Percentiles rank a stretch among this genome's conserved stretches.
phyloP scores from a whole-genome alignment of 306 rosid genomes.

The Acacia confusa region DNA sequence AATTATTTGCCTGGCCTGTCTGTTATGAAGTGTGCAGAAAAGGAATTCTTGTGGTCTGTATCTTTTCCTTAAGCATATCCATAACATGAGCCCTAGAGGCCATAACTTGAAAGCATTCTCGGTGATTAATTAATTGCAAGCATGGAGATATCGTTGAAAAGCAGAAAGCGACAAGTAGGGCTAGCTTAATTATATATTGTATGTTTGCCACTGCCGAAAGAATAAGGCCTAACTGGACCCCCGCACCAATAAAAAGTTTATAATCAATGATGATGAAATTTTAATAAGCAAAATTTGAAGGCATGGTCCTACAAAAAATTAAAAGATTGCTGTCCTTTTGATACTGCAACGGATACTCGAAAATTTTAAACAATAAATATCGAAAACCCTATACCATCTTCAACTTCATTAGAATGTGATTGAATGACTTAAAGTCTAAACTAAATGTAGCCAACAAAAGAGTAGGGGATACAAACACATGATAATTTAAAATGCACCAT shows the following conservation, averaged over 20 bases:
- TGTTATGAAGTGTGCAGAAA: background rate
- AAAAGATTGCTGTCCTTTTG: background rate
- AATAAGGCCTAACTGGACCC: background rate
- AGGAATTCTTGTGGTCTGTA: background rate
- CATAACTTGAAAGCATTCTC: background rate
- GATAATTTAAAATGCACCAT: background rate
- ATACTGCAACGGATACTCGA: background rate
- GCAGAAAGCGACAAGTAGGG: background rate
- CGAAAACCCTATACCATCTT: background rate
- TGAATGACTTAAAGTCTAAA: background rate
- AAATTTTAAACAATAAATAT: background rate
- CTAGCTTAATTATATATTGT: background rate
- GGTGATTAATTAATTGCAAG: background rate
- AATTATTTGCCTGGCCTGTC: background rate
- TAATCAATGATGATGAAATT: background rate
- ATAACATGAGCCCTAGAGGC: background rate
- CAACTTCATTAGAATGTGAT: background rate
- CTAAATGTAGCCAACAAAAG: background rate
- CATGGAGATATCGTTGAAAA: background rate
- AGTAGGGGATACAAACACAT: background rate
- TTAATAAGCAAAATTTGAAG: background rate
- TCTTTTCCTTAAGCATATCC: background rate
- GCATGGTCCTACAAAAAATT: background rate
- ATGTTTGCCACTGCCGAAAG: constrained; percentile 15
- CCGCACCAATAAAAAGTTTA: background rate